phyloP scores from a whole-genome alignment of 2,329 filamentous ascomycete species.

The Fusarium burgessii region DNA sequence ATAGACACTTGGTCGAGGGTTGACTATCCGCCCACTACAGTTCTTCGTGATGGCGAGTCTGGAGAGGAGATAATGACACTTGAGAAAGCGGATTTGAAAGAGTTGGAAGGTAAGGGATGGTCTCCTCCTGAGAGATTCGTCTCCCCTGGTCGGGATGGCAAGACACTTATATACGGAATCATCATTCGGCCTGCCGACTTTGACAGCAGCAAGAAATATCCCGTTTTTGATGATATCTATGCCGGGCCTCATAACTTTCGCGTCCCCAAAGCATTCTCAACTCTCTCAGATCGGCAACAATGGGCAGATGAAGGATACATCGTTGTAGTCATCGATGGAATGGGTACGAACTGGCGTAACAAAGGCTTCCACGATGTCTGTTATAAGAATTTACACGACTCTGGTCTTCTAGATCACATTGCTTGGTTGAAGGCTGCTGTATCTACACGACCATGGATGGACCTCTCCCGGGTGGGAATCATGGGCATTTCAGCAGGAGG shows the following conservation, averaged over 20 bases:
- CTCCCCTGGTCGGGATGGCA: slow-evolving; percentile 44
- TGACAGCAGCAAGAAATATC: slow-evolving; percentile 43
- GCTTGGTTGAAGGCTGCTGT: slow-evolving; percentile 48
- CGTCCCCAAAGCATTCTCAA: slow-evolving; percentile 43
- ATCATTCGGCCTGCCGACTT: slow-evolving; percentile 45
- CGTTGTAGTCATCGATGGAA: slow-evolving; percentile 48
- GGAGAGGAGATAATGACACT: slow-evolving; percentile 35
- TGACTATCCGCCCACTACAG: slow-evolving; percentile 35
- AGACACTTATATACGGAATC: slow-evolving; percentile 45
- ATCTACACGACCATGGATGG: slow-evolving; percentile 46
- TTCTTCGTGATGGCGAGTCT: slow-evolving; percentile 35
- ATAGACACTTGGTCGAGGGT: slow-evolving; percentile 47
- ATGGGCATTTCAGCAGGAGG: slow-evolving; percentile 49
- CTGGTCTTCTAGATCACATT: slow-evolving; percentile 48
- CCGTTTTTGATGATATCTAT: slow-evolving; percentile 48
- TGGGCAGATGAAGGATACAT: slow-evolving; percentile 49
- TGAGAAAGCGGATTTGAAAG: slow-evolving; percentile 12
- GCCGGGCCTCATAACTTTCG: slow-evolving; percentile 47
- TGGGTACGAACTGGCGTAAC: slow-evolving; percentile 49
- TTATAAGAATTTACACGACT: slow-evolving; percentile 48
- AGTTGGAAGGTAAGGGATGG: slow-evolving; percentile 27
- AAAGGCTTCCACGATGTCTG: slow-evolving; percentile 49
- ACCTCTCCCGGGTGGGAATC: slow-evolving; percentile 46
- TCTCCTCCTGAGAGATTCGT: slow-evolving; percentile 42
- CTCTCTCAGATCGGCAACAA: slow-evolving; percentile 26